Evolutionary conservation across 1,139 yeast species (phyloP).

Genomic region (Magnusiomyces tetraspermus): DNA sequence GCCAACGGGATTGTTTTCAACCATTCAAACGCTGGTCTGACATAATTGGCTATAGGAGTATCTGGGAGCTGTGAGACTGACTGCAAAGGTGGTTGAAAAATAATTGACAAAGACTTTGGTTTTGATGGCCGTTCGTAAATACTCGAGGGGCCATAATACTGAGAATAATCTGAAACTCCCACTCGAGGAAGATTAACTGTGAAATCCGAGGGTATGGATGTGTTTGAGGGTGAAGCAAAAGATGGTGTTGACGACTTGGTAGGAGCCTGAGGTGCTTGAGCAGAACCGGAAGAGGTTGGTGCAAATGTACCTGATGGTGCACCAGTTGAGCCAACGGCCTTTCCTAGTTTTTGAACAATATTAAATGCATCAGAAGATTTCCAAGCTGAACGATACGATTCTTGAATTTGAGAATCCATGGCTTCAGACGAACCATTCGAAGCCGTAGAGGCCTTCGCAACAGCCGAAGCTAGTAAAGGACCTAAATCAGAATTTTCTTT

Average conservation of each 20-base stretch:
- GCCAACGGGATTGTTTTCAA: conserved; percentile 7
- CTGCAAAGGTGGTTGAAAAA: background rate
- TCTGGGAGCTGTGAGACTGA: background rate
- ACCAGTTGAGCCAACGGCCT: background rate
- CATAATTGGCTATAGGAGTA: background rate
- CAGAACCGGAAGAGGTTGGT: background rate
- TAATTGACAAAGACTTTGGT: conserved; percentile 6
- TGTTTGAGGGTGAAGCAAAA: background rate
- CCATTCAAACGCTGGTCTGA: background rate
- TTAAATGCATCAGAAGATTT: background rate
- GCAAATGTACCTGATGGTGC: background rate
- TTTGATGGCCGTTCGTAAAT: conserved; percentile 3
- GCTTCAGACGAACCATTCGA: background rate
- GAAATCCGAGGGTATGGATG: background rate
- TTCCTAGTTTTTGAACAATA: background rate
- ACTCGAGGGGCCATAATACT: conserved; percentile 8
- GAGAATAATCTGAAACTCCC: background rate
- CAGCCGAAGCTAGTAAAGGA: background rate
- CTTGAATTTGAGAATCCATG: background rate
- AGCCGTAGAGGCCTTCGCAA: background rate
- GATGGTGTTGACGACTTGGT: background rate
- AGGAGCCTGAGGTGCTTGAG: background rate
- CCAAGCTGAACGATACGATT: background rate
- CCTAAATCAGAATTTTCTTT: background rate
- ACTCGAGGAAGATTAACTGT: background rate